phyloP scores from a whole-genome alignment of 257 asterid genomes.

The Vinca minor region DNA sequence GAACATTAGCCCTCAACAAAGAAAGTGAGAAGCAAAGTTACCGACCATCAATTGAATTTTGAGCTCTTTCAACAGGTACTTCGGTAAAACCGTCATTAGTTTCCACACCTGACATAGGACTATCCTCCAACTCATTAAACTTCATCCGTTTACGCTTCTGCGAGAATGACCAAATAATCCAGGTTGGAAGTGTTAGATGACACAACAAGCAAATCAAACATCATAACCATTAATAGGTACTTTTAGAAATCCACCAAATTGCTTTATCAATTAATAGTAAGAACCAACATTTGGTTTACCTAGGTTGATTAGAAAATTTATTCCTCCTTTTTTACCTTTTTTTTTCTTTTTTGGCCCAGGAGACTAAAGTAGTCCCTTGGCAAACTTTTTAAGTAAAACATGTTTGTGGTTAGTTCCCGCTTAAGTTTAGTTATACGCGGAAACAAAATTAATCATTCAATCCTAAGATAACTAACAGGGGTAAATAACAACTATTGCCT shows the following conservation, averaged over 20 bases:
- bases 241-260: background rate
- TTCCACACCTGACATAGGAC: conserved; percentile 17
- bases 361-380: background rate
- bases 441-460: too few relatives aligned
- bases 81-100: conserved; percentile 21
- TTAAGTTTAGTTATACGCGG: too few relatives aligned
- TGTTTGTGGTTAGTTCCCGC: background rate
- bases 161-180: conserved; percentile 10
- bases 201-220: background rate
- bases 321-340: background rate
- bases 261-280: background rate
- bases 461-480: too few relatives aligned
- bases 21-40: background rate
- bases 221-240: background rate
- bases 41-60: conserved; percentile 27
- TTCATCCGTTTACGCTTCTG: conserved; percentile 46
- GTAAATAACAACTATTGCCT: background rate
- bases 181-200: background rate
- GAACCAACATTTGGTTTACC: background rate
- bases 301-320: too few relatives aligned
- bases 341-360: background rate
- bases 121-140: conserved; percentile 16
- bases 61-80: conserved; percentile 17
- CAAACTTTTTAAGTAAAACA: background rate
- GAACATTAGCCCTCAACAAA: background rate